A percentile compares a stretch with the other conserved stretches of the same genome.
These are phyloP conservation scores for Boehmeria nivea DNA, from an alignment of 306 rosid genomes.

Conservation along the genomic window DNA sequence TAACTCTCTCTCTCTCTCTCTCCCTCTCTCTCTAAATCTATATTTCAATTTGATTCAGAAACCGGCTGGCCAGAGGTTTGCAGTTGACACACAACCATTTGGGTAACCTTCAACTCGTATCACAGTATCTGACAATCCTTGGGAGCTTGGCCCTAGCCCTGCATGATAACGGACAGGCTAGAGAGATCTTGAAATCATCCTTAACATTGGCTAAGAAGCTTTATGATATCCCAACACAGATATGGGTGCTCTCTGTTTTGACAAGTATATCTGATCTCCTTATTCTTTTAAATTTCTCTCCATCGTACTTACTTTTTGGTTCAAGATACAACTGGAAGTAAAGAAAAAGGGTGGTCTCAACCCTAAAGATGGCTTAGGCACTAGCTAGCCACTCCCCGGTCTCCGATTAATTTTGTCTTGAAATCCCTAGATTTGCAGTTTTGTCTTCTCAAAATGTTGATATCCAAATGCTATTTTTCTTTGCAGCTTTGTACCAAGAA, in stretches of 20 bases:
- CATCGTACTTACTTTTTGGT: no score
- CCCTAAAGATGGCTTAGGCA: no score
- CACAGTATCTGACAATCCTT: slow-evolving; percentile 88
- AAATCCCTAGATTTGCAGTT: no score
- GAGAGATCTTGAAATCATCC: slow-evolving; percentile 93
- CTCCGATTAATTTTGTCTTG: no score
- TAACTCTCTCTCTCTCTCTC: not conserved
- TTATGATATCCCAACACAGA: slow-evolving; percentile 87
- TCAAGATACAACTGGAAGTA: no score
- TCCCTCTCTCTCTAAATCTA: not conserved
- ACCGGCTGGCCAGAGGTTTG: slow-evolving; percentile 89
- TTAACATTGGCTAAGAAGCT: slow-evolving; percentile 95
- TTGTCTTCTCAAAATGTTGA: not conserved
- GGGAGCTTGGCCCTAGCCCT: slow-evolving; percentile 91
- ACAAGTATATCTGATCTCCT: slow-evolving; percentile 47
- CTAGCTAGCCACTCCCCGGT: no score
- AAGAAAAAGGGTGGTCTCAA: not conserved
- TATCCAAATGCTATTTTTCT: not conserved
- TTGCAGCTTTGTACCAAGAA: slow-evolving; percentile 74
- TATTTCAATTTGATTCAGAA: slow-evolving; percentile 46
- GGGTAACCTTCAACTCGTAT: slow-evolving; percentile 94
- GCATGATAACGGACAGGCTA: slow-evolving; percentile 81
- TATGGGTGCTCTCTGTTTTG: slow-evolving; percentile 90
- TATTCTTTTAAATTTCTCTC: not conserved
- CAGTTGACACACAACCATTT: slow-evolving; percentile 80